Base-by-base conservation (phyloP, 176 grass and related monocot species). In the Panicum miliaceum region DNA sequence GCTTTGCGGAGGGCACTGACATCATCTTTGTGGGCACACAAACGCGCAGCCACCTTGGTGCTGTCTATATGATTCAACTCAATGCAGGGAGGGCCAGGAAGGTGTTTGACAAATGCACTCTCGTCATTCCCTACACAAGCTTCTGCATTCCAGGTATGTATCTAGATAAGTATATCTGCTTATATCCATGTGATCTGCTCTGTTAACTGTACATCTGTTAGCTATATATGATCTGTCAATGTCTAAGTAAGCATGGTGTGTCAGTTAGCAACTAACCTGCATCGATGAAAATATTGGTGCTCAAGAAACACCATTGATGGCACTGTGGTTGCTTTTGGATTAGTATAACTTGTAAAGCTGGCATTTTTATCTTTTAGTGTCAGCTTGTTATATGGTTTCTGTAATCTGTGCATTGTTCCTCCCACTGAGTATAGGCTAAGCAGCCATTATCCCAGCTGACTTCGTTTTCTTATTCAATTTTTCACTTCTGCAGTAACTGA, bases 121-220 rank as follows among this genome's bases (percentile, higher is more conserved):
- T 6, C 4, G 32, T 81, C 22, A 0, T 81, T 81, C 78, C 47
- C 22, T 81, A 81, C 20, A 16, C 29, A 1, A 66, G 6, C 46
- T 81, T 38, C 46, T 68, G 47, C 46, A 52, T 80, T 52, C 78
- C 63, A 38, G 32, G 78, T 67, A 53, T 15, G 67, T 53, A 20
- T 20, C 18, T 53, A 19, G 12, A 4, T 53, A 14, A 7, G 18
- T 53, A 53, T 53, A 45, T 45, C 42, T n/a, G n/a, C n/a, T n/a
- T n/a, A n/a, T 3, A 50, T 53, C 5, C 51, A 20, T 20, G 18
- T 53, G 47, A 15, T 51, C 15, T 51, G 48, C 14, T 51, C 48
- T 51, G 45, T 47, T 47, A 13, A 47, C 5, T 14, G 45, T 16
- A 50, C 47, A 50, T 20, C 51, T 8, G 18, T 53, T 53, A 53